Base-by-base conservation (phyloP, 2,329 filamentous ascomycete genomes). In the Diaporthe sp. region DNA sequence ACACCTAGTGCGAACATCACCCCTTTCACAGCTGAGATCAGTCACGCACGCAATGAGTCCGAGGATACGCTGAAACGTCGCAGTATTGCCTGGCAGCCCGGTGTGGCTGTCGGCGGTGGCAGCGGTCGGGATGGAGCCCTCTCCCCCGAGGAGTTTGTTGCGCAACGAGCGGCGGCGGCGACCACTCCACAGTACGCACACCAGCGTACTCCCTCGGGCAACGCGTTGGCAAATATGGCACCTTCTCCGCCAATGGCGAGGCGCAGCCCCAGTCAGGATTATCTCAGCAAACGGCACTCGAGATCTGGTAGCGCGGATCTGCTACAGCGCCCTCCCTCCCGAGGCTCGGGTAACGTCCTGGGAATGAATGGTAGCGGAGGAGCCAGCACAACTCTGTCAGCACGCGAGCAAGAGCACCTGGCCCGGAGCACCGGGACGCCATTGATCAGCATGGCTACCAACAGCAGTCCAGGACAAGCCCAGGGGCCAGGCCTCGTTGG, bases 371-470 rank as follows among this genome's bases (percentile, higher is more conserved):
- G 78, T 64, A 79, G 78, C 7, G 82, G 83, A 4, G 83, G 85
- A 35, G 69, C 80, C 60, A 86, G 80, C 33, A 87, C 89, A 0
- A 90, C 92, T 74, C 87, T 98, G n/a, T 95, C 94, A 28, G 95
- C 95, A 25, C 91, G 93, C 22, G 95, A 98, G 82, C 95, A 97
- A 82, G 95, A 97, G 83, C 93, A 97, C 78, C 89, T 97, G n/a
- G 94, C 95, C 13, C 91, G 94, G 50, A 88, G 95, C 78, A 97
- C 95, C 0, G 94, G 94, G 1, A 92, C 91, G 0, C 94, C 95
- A 0, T 86, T 97, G 67, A 89, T 97, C 78, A 91, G 90, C 74
- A 86, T 97, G 81, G 89, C 89, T 6, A 89, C 89, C 12, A 76
- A 72, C 67, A 87, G 87, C 68, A 86, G 86, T 76, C 89, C 88